Evolutionary conservation across 2,329 filamentous ascomycete genomes (phyloP), one percentile per base, ranked within the genome.

Genomic region (Cadophora sp.): DNA sequence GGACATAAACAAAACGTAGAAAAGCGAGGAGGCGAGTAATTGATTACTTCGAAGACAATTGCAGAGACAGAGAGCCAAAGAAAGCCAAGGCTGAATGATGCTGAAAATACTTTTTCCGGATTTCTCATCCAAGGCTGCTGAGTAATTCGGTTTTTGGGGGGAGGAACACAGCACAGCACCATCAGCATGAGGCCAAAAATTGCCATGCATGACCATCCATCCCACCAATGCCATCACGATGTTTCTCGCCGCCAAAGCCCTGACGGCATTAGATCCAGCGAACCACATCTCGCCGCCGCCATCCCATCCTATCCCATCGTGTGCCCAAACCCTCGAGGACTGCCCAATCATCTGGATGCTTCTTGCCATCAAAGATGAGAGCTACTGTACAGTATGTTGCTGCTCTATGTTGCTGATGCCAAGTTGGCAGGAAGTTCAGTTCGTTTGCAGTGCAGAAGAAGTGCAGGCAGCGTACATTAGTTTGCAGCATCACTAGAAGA

Each of bases 401-500:
- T 34, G 31, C n/a, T n/a, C n/a, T n/a, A 9, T 34, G 31, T 14
- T 43, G 40, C 40, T 43, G 40, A 4, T 43, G 40, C 40, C 40
- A 43, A 43, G 12, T 43, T 43, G 12, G 40, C 40, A 16, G 12
- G 19, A 14, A 43, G 40, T 43, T 43, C 40, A 16, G 16, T 16
- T 19, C 40, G 12, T 19, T 19, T 43, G 40, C 40, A 43, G 40
- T 43, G 40, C 37, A 40, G 37, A 40, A 40, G 37, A 9, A 40
- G 27, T 37, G 31, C 31, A 34, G 31, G 37, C 55, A 37, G 19
- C 29, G 55, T 58, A 24, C 55, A 34, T 29, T 58, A 58, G 55
- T 58, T 58, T 58, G 55, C 55, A 37, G 55, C 55, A 27, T 40
- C 50, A 29, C 61, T 12, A 43, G 27, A 51, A n/a, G 19, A 63